These are phyloP conservation scores for Macrolepiota dolichaula DNA, from an alignment of 768 basidiomycete genomes.

Conservation along the genomic window DNA sequence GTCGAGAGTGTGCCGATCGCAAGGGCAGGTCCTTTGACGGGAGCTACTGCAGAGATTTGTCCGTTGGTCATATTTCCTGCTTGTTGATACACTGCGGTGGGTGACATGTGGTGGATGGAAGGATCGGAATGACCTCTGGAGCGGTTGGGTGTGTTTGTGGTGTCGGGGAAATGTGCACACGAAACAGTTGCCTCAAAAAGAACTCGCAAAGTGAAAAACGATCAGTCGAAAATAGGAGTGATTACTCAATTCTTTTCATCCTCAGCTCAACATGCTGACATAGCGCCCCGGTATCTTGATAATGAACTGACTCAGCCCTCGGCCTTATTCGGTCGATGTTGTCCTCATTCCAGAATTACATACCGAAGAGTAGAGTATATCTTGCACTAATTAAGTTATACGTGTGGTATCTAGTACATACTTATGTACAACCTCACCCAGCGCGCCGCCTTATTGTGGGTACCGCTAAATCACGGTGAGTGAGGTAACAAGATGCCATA, in stretches of 20 bases:
- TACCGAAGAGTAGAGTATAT: background rate
- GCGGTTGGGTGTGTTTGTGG: background rate
- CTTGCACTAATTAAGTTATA: conserved; percentile 9
- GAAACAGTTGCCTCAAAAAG: background rate
- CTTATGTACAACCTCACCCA: conserved; percentile 6
- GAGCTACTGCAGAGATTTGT: conserved; percentile 13
- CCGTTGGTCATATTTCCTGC: conserved; percentile 15
- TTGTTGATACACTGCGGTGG: conserved; percentile 47
- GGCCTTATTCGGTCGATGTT: background rate
- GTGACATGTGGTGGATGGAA: conserved; percentile 44
- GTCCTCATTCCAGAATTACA: background rate
- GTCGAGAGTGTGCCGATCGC: conserved; percentile 77
- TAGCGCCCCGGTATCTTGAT: background rate
- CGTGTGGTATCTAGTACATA: conserved; percentile 5
- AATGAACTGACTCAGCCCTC: conserved; percentile 5
- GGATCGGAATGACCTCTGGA: no score
- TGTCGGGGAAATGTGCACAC: background rate
- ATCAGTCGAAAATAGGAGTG: conserved; percentile 2
- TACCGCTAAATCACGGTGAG: background rate
- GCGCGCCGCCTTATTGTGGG: background rate
- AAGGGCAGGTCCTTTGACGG: conserved; percentile 50
- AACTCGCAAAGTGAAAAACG: background rate
- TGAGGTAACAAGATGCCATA: conserved; percentile 5
- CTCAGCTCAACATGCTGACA: conserved; percentile 7
- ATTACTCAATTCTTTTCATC: conserved; percentile 2